Conservation (phyloP, 495 filamentous ascomycete species). For the Neurospora sp. region DNA sequence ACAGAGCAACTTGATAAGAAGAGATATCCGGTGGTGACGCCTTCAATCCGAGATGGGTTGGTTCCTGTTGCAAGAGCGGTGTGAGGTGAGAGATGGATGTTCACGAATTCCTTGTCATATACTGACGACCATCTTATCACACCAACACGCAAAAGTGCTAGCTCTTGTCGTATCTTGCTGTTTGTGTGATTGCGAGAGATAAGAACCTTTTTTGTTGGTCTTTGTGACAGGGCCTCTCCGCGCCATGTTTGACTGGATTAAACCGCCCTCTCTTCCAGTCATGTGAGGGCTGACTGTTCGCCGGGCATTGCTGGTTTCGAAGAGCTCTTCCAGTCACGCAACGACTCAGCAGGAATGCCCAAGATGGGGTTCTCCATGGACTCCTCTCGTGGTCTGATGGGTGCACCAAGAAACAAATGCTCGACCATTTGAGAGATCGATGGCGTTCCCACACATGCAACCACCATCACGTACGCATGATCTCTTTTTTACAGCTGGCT, state of each 20-base stretch:
- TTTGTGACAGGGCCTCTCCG: neutral
- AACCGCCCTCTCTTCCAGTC: neutral
- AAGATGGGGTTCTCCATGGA: neutral
- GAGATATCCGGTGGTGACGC: neutral
- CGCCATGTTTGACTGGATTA: neutral
- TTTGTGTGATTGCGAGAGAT: neutral
- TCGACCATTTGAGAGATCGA: neutral
- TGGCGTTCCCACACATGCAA: constrained; percentile 11
- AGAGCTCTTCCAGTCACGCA: neutral
- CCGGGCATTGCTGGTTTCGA: neutral
- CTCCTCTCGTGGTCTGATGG: neutral
- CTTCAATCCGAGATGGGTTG: neutral
- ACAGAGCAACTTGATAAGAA: neutral
- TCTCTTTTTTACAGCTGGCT: constrained; percentile 13
- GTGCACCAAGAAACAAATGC: neutral
- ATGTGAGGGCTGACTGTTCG: neutral
- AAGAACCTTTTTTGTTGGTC: neutral
- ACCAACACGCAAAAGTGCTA: neutral
- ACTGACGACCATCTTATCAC: neutral
- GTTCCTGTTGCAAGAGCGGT: neutral
- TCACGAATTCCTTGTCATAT: neutral
- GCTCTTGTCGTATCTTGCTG: neutral
- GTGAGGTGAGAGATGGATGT: neutral
- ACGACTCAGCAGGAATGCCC: neutral
- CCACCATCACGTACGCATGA: constrained; percentile 14